Evolutionary conservation across 768 basidiomycete species (phyloP).

Genomic region (Holtermannia corniformis): DNA sequence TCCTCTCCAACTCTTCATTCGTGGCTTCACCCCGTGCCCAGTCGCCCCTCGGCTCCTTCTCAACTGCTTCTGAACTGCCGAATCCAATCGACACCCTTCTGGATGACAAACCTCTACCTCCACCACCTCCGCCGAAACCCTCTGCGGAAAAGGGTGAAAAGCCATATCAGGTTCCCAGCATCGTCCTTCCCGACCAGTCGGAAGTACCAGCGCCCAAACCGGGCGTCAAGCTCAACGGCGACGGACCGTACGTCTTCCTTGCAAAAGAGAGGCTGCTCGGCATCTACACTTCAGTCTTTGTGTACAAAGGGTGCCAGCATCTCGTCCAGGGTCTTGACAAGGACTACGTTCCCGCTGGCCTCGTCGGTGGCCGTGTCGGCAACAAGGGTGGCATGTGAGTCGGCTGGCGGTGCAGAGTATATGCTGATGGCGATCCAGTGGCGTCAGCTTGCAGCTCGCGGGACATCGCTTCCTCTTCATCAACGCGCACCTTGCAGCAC

Average conservation of each 20-base stretch:
- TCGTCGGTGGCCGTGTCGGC: conserved; percentile 82
- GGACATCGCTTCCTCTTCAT: conserved; percentile 78
- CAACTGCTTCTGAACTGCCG: neutral
- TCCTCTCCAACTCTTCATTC: neutral
- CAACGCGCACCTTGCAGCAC: conserved; percentile 77
- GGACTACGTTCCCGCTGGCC: conserved; percentile 74
- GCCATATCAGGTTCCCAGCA: neutral
- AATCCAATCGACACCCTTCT: neutral
- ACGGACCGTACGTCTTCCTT: conserved; percentile 71
- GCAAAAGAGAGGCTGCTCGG: conserved; percentile 77
- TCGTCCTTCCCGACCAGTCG: neutral
- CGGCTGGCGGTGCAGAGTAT: neutral
- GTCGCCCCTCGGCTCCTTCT: conserved; percentile 9
- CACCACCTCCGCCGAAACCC: neutral
- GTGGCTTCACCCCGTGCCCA: conserved; percentile 8
- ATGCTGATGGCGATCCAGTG: conserved; percentile 37
- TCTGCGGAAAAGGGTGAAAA: neutral
- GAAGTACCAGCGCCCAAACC: neutral
- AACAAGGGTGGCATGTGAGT: conserved; percentile 74
- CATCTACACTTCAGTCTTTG: conserved; percentile 41
- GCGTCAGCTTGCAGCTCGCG: conserved; percentile 73
- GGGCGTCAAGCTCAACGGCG: conserved; percentile 16
- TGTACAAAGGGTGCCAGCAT: conserved; percentile 40
- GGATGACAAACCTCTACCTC: neutral
- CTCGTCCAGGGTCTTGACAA: conserved; percentile 52